phyloP scores from a whole-genome alignment of 441 rosid genomes.

The Viola pubescens region DNA sequence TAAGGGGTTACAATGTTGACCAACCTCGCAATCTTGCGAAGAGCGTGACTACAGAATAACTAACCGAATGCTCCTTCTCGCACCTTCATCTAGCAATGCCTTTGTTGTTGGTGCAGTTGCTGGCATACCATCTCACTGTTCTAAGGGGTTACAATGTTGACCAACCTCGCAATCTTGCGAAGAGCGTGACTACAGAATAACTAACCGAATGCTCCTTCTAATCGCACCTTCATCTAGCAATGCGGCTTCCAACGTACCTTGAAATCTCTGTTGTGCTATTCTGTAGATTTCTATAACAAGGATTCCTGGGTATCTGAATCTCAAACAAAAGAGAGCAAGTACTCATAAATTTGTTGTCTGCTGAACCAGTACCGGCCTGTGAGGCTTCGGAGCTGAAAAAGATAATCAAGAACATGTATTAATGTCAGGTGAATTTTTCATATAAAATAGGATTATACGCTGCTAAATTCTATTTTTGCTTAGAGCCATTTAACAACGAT shows the following conservation, averaged over 20 bases:
- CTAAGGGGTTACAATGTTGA: conserved; percentile 87
- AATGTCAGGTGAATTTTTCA: background rate
- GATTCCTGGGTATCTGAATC: too few relatives aligned
- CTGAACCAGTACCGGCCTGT: conserved; percentile 38
- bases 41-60: conserved; percentile 86
- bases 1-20: conserved; percentile 86
- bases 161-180: conserved; percentile 93
- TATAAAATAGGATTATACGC: background rate
- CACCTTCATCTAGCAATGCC: too few relatives aligned
- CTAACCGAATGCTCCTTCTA: background rate
- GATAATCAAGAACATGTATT: background rate
- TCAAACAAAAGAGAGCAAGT: too few relatives aligned
- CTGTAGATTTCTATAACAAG: background rate
- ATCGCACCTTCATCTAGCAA: too few relatives aligned
- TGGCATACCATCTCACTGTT: conserved; percentile 96
- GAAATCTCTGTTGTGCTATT: too few relatives aligned
- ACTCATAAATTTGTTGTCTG: conserved; percentile 12
- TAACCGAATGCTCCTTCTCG: too few relatives aligned
- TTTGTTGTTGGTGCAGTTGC: conserved; percentile 38
- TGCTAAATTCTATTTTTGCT: background rate
- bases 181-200: conserved; percentile 90
- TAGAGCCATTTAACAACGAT: background rate
- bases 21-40: conserved; percentile 96
- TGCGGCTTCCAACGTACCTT: too few relatives aligned
- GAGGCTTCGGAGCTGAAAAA: conserved; percentile 64